phyloP scores from a whole-genome alignment of 2,329 filamentous ascomycete species.

The Fusarium sublunatum region DNA sequence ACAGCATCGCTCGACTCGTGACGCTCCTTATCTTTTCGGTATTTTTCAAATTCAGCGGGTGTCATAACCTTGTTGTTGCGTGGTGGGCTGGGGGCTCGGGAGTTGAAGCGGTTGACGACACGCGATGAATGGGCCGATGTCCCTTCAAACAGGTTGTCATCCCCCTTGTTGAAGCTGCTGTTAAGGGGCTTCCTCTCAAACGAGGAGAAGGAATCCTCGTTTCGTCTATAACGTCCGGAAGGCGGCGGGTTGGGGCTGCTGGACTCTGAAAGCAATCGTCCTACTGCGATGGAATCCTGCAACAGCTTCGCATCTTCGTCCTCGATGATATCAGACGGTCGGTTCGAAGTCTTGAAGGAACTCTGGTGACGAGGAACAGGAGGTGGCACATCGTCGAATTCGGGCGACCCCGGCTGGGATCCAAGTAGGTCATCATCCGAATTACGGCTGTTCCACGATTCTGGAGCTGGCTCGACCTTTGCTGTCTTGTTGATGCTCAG shows the following conservation, averaged over 20 bases:
- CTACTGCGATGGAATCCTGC: constrained; percentile 63
- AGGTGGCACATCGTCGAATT: constrained; percentile 54
- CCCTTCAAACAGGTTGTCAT: constrained; percentile 68
- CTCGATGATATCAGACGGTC: constrained; percentile 55
- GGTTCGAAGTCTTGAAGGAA: constrained; percentile 49
- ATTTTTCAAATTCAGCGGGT: constrained; percentile 85
- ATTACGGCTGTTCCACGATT: constrained; percentile 64
- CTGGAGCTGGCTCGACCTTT: constrained; percentile 59
- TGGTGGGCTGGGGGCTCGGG: constrained; percentile 54
- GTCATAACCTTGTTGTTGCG: constrained; percentile 88
- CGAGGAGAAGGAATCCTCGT: constrained; percentile 55
- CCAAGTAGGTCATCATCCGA: constrained; percentile 60
- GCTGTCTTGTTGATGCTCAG: constrained; percentile 59
- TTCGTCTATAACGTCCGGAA: constrained; percentile 51
- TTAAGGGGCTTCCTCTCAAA: constrained; percentile 46
- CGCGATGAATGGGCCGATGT: constrained; percentile 54
- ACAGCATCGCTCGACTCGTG: constrained; percentile 58
- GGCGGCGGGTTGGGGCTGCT: constrained; percentile 25
- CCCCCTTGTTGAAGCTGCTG: constrained; percentile 56
- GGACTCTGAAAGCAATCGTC: constrained; percentile 56
- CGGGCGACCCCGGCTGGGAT: constrained; percentile 52
- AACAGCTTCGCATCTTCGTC: constrained; percentile 66
- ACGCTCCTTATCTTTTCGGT: constrained; percentile 79
- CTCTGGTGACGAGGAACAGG: constrained; percentile 56
- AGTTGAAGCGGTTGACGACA: constrained; percentile 51